Percentiles rank a stretch among this genome's conserved stretches.
These are phyloP conservation scores for Cardamine occulta DNA, from an alignment of 345 rosid species.

Conservation along the genomic window DNA sequence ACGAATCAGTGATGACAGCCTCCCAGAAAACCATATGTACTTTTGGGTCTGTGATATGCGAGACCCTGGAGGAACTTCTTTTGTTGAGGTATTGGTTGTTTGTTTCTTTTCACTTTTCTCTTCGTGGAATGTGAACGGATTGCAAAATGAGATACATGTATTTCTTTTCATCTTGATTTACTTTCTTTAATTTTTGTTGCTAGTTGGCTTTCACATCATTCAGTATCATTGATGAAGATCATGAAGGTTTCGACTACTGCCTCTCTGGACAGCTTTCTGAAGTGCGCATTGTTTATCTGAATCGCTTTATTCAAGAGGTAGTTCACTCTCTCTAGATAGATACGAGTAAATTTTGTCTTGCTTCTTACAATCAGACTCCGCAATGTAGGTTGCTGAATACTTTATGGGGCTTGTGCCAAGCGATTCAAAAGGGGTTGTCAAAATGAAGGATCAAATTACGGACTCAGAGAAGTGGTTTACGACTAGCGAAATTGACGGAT, in stretches of 20 bases:
- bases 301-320: constrained; percentile 99
- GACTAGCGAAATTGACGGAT: constrained; percentile 88
- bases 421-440: constrained; percentile 65
- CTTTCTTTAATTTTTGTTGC: constrained; percentile 14
- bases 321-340: constrained; percentile 28
- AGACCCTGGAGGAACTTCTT: constrained; percentile 94
- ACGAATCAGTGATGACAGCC: constrained; percentile 95
- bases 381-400: constrained; percentile 72
- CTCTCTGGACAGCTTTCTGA: constrained; percentile 94
- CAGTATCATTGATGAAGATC: constrained; percentile 79
- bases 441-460: constrained; percentile 81
- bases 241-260: constrained; percentile 86
- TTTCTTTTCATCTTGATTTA: constrained; percentile 13
- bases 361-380: constrained; percentile 44
- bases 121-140: constrained; percentile 1
- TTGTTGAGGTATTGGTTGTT: constrained; percentile 71
- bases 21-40: constrained; percentile 77
- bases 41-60: constrained; percentile 99
- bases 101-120: constrained; percentile 19
- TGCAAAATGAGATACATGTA: background rate
- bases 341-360: constrained; percentile 26
- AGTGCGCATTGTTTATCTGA: constrained; percentile 92
- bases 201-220: constrained; percentile 89
- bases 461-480: constrained; percentile 92
- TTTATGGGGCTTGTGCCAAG: constrained; percentile 91